Evolutionary conservation across 805 yeast species (phyloP), one percentile per base, ranked within the genome.

Genomic region (Torulaspora delbrueckii): DNA sequence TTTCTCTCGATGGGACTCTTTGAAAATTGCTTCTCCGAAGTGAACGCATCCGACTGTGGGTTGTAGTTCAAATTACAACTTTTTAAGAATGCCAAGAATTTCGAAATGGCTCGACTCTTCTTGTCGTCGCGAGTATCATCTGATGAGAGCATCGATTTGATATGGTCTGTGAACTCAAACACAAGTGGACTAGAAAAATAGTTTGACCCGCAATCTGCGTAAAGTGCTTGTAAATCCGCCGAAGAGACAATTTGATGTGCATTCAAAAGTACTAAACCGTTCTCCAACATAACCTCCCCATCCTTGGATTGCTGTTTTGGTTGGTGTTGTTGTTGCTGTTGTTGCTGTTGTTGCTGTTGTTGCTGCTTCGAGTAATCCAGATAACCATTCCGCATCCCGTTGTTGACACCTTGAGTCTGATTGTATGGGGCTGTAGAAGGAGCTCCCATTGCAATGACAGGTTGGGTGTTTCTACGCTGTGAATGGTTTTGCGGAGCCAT

Each of bases 181-280:
- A 77, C 74, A 4, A 60, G 52, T 2, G 66, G 60, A 36, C 71
- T 69, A n/a, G 79, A 74, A 54, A 83, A 85, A 60, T 84, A 85
- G 34, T 69, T 70, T 9, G 66, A 59, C 0, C 84, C 77, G 52
- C 74, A 59, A 7, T 55, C 71, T 9, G 57, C 48, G 54, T 74
- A 84, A 40, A 76, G 64, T 8, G 62, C 52, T 45, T 77, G 77
- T 43, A 85, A 70, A 6, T 76, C 81, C 0, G 74, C 68, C 0
- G 88, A 79, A 1, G 88, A 78, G 16, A 79, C 67, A 18, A 84
- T 81, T 39, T 74, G 71, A 45, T 73, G 76, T 37, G 77, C 78
- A 43, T 74, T 75, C 36, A 82, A 65, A 5, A 81, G 55, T 31
- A 83, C 31, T 18, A 61, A 65, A 0, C 89, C 89, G 58, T 82